phyloP scores from a whole-genome alignment of 2,329 filamentous ascomycete species.

The Shiraia sp. region DNA sequence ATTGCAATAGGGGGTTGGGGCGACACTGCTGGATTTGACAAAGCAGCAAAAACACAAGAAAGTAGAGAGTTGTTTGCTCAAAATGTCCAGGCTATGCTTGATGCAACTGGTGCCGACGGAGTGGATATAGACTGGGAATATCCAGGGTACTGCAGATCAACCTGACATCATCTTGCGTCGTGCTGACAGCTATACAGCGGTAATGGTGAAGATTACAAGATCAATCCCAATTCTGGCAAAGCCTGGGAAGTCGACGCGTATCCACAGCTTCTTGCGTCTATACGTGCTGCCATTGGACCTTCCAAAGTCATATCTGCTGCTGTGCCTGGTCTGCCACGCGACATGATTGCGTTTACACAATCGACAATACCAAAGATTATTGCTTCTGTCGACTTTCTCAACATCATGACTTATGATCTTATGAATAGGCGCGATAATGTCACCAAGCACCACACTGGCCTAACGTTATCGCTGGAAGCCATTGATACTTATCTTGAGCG shows the following conservation, averaged over 20 bases:
- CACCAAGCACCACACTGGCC: slow-evolving; percentile 67
- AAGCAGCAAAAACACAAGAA: slow-evolving; percentile 58
- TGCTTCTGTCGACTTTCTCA: slow-evolving; percentile 66
- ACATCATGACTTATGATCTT: slow-evolving; percentile 73
- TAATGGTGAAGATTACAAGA: slow-evolving; percentile 70
- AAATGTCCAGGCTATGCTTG: slow-evolving; percentile 67
- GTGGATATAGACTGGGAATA: slow-evolving; percentile 70
- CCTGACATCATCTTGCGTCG: background rate
- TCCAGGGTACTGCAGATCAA: slow-evolving; percentile 41
- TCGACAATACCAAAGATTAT: slow-evolving; percentile 62
- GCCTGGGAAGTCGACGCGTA: slow-evolving; percentile 64
- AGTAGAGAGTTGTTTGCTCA: slow-evolving; percentile 58
- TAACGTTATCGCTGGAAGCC: slow-evolving; percentile 58
- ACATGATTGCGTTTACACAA: slow-evolving; percentile 69
- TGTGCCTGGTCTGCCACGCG: slow-evolving; percentile 63
- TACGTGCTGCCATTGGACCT: slow-evolving; percentile 61
- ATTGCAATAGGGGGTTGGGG: slow-evolving; percentile 78
- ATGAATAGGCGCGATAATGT: slow-evolving; percentile 68
- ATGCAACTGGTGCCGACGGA: slow-evolving; percentile 63
- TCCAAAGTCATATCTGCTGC: slow-evolving; percentile 67
- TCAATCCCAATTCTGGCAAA: slow-evolving; percentile 62
- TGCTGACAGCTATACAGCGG: slow-evolving; percentile 48
- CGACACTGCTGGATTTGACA: slow-evolving; percentile 65
- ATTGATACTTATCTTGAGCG: slow-evolving; percentile 62
- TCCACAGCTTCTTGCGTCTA: slow-evolving; percentile 63